Conservation (phyloP, 2,329 filamentous ascomycete species). For the Herpotrichia juniperi region DNA sequence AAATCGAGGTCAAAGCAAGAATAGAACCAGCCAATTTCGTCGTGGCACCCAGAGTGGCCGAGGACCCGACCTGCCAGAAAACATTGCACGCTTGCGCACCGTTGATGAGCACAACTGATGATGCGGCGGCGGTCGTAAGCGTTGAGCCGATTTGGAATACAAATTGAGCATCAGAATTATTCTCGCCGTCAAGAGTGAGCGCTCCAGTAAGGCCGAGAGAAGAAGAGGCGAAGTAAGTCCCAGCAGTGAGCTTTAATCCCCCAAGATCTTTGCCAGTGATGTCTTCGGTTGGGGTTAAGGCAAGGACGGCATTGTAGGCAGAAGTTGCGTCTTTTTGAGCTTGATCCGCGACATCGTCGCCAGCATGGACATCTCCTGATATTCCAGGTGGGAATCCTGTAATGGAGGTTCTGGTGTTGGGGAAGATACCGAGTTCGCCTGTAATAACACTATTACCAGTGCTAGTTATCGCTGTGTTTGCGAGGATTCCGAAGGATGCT, state of each 20-base stretch:
- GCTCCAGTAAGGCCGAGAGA: constrained; percentile 11
- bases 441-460: constrained; percentile 3
- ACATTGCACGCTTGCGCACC: constrained; percentile 20
- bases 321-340: constrained; percentile 5
- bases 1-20: constrained; percentile 12
- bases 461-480: constrained; percentile 3
- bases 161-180: constrained; percentile 12
- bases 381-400: constrained; percentile 13
- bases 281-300: too few relatives aligned
- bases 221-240: constrained; percentile 8
- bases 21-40: constrained; percentile 15
- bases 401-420: constrained; percentile 2
- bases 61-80: constrained; percentile 14
- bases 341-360: constrained; percentile 1
- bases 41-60: constrained; percentile 14
- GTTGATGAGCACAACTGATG: constrained; percentile 14
- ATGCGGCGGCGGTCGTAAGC: constrained; percentile 10
- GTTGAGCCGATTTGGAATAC: constrained; percentile 18
- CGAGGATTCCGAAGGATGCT: constrained; percentile 3
- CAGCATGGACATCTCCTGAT: constrained; percentile 2
- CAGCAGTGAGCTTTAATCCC: background rate
- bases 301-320: too few relatives aligned
- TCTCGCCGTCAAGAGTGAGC: constrained; percentile 15
- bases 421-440: constrained; percentile 8
- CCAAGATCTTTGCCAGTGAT: too few relatives aligned